phyloP scores from a whole-genome alignment of 2,329 filamentous ascomycete genomes.

The Ascochyta viciae-villosae region DNA sequence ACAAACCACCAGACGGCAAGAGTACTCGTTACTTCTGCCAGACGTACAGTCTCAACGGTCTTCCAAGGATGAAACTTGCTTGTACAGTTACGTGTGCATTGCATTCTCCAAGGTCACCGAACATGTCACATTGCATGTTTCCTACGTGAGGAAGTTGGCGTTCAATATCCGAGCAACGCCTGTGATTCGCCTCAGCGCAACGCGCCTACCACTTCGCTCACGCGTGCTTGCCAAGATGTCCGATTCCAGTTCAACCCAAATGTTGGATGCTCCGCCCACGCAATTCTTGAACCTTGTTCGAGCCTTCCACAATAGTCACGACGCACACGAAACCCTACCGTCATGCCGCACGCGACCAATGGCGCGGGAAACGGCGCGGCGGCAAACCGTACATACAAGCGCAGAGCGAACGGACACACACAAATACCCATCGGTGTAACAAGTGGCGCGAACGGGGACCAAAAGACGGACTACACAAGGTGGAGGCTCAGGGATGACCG shows the following conservation, averaged over 20 bases:
- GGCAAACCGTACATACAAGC: constrained; percentile 18
- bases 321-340: constrained; percentile 3
- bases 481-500: constrained; percentile 87
- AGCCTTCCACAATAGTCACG: background rate
- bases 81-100: background rate
- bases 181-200: constrained; percentile 9
- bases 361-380: constrained; percentile 28
- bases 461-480: constrained; percentile 76
- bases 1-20: too few relatives aligned
- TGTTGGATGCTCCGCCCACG: constrained; percentile 9
- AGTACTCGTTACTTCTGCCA: too few relatives aligned
- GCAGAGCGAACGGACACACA: constrained; percentile 16
- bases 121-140: background rate
- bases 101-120: constrained; percentile 4
- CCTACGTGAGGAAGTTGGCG: background rate
- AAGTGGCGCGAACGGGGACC: constrained; percentile 20
- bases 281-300: constrained; percentile 6
- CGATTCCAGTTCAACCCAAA: constrained; percentile 9
- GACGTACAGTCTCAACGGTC: too few relatives aligned
- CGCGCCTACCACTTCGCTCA: constrained; percentile 3
- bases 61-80: background rate
- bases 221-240: constrained; percentile 31
- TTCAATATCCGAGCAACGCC: constrained; percentile 7
- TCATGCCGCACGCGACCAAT: constrained; percentile 35
- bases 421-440: constrained; percentile 23